Evolutionary conservation across 768 basidiomycete species (phyloP).

Genomic region (Collybia nuda): DNA sequence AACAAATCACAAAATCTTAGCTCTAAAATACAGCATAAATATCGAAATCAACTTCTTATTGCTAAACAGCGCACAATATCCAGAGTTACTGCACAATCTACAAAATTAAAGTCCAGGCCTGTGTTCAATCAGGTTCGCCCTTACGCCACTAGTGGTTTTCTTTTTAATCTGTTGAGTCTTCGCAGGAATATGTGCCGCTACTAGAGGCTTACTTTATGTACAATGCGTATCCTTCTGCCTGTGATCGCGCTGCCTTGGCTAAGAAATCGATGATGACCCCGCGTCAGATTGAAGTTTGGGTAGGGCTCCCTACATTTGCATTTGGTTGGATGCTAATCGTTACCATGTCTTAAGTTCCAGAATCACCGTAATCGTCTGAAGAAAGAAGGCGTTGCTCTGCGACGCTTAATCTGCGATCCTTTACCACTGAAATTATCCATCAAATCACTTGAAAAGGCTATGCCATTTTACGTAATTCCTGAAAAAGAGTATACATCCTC

Average conservation of each 20-base stretch:
- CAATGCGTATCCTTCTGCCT: conserved; percentile 46
- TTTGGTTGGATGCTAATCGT: too few relatives aligned
- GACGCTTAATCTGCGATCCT: conserved; percentile 16
- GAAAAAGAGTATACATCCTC: conserved; percentile 6
- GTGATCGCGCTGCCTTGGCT: conserved; percentile 39
- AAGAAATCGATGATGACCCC: conserved; percentile 41
- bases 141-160: background rate
- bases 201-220: conserved; percentile 47
- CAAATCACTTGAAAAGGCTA: conserved; percentile 18
- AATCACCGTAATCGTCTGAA: conserved; percentile 46
- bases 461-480: conserved; percentile 24
- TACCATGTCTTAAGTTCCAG: conserved; percentile 41
- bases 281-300: conserved; percentile 58
- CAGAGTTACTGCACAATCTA: background rate
- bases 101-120: conserved; percentile 1
- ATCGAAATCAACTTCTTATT: background rate
- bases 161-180: too few relatives aligned
- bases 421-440: conserved; percentile 19
- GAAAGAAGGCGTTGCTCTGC: conserved; percentile 23
- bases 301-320: conserved; percentile 16
- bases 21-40: background rate
- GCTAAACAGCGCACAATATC: background rate
- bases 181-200: conserved; percentile 43
- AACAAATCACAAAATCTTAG: background rate
- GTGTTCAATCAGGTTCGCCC: conserved; percentile 8